A percentile compares a stretch with the other conserved stretches of the same genome.
Conservation (phyloP, 306 rosid genomes). For the Fragaria vesca region DNA sequence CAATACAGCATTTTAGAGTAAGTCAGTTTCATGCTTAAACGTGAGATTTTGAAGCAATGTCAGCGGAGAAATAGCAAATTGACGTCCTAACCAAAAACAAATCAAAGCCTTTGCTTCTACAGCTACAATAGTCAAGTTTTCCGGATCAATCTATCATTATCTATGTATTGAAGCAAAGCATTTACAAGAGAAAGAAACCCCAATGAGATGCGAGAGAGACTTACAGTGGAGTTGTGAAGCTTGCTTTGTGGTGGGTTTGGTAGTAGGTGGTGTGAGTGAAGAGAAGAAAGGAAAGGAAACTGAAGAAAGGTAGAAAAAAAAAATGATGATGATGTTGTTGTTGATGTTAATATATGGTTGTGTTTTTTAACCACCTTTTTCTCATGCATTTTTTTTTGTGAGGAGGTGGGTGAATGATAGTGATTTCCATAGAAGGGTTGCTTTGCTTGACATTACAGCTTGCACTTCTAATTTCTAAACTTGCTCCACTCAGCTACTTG, state of each 20-base stretch:
- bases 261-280: conserved; percentile 46
- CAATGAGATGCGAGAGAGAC: conserved; percentile 23
- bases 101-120: neutral
- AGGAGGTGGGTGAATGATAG: conserved; percentile 48
- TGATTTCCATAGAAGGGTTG: conserved; percentile 26
- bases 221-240: conserved; percentile 27
- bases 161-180: conserved; percentile 30
- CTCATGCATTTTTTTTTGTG: conserved; percentile 20
- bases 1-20: conserved; percentile 13
- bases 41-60: conserved; percentile 18
- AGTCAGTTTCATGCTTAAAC: conserved; percentile 1
- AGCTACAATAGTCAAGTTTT: conserved; percentile 1
- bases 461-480: conserved; percentile 44
- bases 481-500: conserved; percentile 45
- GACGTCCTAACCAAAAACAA: neutral
- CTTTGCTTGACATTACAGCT: conserved; percentile 64
- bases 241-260: conserved; percentile 30
- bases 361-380: conserved; percentile 32
- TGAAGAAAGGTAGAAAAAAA: conserved; percentile 26
- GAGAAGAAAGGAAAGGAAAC: conserved; percentile 30
- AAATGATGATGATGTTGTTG: conserved; percentile 13
- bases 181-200: neutral
- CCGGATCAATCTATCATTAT: conserved; percentile 5
- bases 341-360: conserved; percentile 9
- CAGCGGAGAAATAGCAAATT: neutral